Conservation (phyloP, 2,329 filamentous ascomycete species). For the Fusarium sp. region DNA sequence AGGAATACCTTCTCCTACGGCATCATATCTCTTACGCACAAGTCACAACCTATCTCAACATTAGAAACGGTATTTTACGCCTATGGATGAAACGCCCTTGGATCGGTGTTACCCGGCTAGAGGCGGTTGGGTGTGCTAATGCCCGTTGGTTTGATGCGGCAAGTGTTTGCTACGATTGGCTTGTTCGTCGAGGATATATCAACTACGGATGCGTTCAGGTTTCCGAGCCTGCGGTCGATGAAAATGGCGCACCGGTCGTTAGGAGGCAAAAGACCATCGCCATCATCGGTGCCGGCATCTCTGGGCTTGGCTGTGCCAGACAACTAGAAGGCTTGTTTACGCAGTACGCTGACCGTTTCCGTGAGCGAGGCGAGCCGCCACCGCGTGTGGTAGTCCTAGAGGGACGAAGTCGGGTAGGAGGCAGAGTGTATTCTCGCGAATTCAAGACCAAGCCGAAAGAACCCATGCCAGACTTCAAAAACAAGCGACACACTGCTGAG, state of each 20-base stretch:
- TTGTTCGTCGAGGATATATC: constrained; percentile 89
- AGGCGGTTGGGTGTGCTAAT: constrained; percentile 91
- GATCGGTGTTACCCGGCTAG: constrained; percentile 78
- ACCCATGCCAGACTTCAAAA: constrained; percentile 61
- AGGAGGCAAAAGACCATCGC: constrained; percentile 75
- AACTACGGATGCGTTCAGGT: constrained; percentile 92
- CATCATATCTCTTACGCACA: constrained; percentile 85
- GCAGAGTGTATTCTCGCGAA: constrained; percentile 86
- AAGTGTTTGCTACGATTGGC: constrained; percentile 89
- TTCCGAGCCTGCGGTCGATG: constrained; percentile 52
- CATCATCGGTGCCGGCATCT: constrained; percentile 92
- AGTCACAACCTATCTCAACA: constrained; percentile 94
- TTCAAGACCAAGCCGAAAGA: constrained; percentile 65
- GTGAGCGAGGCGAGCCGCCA: constrained; percentile 68
- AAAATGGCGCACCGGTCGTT: constrained; percentile 48
- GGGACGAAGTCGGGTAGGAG: constrained; percentile 85
- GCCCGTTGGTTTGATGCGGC: constrained; percentile 88
- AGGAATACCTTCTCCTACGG: constrained; percentile 82
- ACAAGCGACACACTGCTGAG: constrained; percentile 79
- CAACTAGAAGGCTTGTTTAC: constrained; percentile 86
- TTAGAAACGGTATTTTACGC: constrained; percentile 90
- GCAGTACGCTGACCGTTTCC: constrained; percentile 76
- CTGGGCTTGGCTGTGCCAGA: constrained; percentile 88
- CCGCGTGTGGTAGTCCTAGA: constrained; percentile 84
- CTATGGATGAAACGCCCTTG: constrained; percentile 89